phyloP scores from a whole-genome alignment of 768 basidiomycete genomes.

The Pleurotus ostreatus region DNA sequence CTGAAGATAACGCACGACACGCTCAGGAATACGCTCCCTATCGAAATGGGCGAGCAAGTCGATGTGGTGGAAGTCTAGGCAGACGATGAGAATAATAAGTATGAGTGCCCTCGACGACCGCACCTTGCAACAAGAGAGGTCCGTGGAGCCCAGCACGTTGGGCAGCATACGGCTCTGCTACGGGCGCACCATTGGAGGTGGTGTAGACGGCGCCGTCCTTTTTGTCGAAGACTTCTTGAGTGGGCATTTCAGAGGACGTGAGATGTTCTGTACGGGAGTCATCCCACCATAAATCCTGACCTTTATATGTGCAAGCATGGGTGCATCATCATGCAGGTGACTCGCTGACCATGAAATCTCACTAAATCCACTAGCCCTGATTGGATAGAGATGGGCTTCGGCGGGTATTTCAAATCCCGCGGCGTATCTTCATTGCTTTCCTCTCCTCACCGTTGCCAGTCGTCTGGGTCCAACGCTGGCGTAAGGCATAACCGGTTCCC shows the following conservation, averaged over 20 bases:
- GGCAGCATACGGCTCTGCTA: slow-evolving; percentile 70
- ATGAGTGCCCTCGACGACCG: slow-evolving; percentile 13
- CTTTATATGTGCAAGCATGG: background rate
- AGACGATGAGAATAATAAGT: slow-evolving; percentile 9
- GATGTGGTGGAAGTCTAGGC: slow-evolving; percentile 82
- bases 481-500: slow-evolving; percentile 1
- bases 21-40: slow-evolving; percentile 94
- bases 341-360: background rate
- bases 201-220: slow-evolving; percentile 71
- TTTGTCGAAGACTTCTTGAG: slow-evolving; percentile 48
- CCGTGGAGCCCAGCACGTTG: slow-evolving; percentile 73
- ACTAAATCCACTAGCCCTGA: slow-evolving; percentile 6
- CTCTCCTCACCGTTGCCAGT: background rate
- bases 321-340: slow-evolving; percentile 1
- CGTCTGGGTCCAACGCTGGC: background rate
- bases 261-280: background rate
- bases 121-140: slow-evolving; percentile 87
- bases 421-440: slow-evolving; percentile 1
- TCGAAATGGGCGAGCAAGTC: slow-evolving; percentile 91
- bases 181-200: slow-evolving; percentile 80
- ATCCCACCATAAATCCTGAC: background rate
- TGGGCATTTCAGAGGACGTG: slow-evolving; percentile 47
- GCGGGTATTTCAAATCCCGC: background rate
- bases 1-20: slow-evolving; percentile 53
- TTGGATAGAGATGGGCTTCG: background rate